Base-by-base conservation (phyloP, 1,139 yeast species). In the Diutina scorzettiae region DNA sequence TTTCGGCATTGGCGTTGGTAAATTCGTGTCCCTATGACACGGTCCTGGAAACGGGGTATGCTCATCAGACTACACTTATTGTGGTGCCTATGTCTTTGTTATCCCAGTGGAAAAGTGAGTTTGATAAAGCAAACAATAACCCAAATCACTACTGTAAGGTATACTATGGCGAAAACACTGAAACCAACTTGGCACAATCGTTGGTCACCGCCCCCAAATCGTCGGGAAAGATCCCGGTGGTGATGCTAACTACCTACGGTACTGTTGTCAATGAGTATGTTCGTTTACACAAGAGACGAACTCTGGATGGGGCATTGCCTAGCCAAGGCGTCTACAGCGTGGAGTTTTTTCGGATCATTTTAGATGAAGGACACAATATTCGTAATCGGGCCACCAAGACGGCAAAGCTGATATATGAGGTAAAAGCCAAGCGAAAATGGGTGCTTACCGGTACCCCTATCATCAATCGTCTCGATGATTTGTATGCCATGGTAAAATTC, bases 341-440 rank as follows among this genome's bases (percentile, higher is more conserved):
- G 2, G 75, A 78, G 43, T 91, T 81, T 57, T 80, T 81, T 53
- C 68, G 98, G 43, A 66, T 89, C 1, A 82, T 91, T 0, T 58
- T 91, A 17, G 98, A 91, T 59, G 98, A 91, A 58, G 97, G 94
- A 4, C 98, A 91, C 55, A 82, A 75, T 29, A 91, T 91, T 46
- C 70, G 95, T 53, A 89, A 89, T 56, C 68, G 93, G 51, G 65
- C 72, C 41, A 81, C 95, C 1, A 81, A 81, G 47, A 82, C 95
- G 0, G 79, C 96, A 0, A 81, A 79, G 51, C 84, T 97, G 0
- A 72, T 89, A 9, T 78, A 75, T 57, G 81, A 75, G 32, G 56
- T 91, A 19, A 55, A 63, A 12, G 78, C 85, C 53, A 68, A 69
- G 36, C 67, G 94, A 42, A 77, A 76, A 48, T 91, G 98, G 98